Conservation (phyloP, 2,329 filamentous ascomycete species). For the Fusarium caatingaense region DNA sequence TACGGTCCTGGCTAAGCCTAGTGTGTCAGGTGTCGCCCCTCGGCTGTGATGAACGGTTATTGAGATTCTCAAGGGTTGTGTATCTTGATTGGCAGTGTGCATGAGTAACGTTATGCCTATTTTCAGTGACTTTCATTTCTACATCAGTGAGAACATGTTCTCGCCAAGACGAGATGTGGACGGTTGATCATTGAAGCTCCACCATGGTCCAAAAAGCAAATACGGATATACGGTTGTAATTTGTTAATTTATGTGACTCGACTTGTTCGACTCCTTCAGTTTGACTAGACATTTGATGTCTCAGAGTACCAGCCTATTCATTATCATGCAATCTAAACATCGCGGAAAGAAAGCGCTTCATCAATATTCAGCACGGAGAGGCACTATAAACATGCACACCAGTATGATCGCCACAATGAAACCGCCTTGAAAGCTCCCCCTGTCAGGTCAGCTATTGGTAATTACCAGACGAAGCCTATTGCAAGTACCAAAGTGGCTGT, state of each 20-base stretch:
- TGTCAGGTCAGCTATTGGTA: conserved; percentile 17
- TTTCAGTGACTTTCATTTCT: neutral
- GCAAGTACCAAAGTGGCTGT: neutral
- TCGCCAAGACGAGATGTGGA: conserved; percentile 20
- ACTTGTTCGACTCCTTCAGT: neutral
- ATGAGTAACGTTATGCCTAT: conserved; percentile 4
- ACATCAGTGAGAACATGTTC: neutral
- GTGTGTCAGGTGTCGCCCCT: conserved; percentile 32
- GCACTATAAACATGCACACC: conserved; percentile 20
- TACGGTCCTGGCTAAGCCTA: conserved; percentile 18
- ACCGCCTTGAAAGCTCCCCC: conserved; percentile 12
- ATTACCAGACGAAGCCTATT: conserved; percentile 17
- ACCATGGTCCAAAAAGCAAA: conserved; percentile 7
- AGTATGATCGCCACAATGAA: conserved; percentile 36
- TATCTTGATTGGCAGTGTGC: conserved; percentile 9
- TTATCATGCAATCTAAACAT: conserved; percentile 5
- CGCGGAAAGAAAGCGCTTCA: conserved; percentile 16
- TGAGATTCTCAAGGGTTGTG: conserved; percentile 1
- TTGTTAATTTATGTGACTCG: neutral
- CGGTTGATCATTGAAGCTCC: neutral
- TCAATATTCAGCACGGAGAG: neutral
- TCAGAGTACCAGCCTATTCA: neutral
- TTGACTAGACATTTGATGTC: conserved; percentile 10
- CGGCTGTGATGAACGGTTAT: conserved; percentile 19
- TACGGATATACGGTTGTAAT: neutral